Evolutionary conservation across 2,329 filamentous ascomycete species (phyloP).

Genomic region (Xylaria sp.): DNA sequence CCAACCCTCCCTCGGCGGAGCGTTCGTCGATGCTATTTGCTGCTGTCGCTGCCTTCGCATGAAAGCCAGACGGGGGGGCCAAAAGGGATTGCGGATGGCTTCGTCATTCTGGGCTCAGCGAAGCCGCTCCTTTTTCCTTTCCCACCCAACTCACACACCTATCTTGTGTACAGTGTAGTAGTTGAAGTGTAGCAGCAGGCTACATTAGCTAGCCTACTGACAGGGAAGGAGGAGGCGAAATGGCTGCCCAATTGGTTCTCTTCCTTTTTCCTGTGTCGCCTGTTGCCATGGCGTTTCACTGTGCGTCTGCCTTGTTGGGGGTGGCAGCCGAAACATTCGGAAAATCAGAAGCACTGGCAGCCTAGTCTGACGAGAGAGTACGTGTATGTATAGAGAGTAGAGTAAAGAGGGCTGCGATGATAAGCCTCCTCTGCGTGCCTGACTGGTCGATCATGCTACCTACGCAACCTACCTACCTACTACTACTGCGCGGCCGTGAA

Average conservation of each 20-base stretch:
- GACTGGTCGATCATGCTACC: slow-evolving; percentile 30
- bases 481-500: too few species aligned
- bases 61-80: slow-evolving; percentile 8
- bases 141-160: neutral
- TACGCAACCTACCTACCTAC: too few species aligned
- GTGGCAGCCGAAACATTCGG: neutral
- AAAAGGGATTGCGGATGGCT: neutral
- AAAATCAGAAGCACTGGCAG: slow-evolving; percentile 8
- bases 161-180: too few species aligned
- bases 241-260: slow-evolving; percentile 8
- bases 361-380: slow-evolving; percentile 20
- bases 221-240: neutral
- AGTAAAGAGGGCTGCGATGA: slow-evolving; percentile 2
- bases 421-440: neutral
- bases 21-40: neutral
- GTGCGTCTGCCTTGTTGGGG: slow-evolving; percentile 1
- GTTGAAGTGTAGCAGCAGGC: neutral
- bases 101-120: slow-evolving; percentile 4
- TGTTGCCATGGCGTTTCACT: slow-evolving; percentile 11
- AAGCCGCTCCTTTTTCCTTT: too few species aligned
- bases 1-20: slow-evolving; percentile 17
- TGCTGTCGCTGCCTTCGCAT: neutral
- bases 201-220: neutral
- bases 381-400: too few species aligned
- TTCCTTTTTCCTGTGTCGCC: too few species aligned